Evolutionary conservation across 495 filamentous ascomycete genomes (phyloP).

Genomic region (Annulohypoxylon stygium): DNA sequence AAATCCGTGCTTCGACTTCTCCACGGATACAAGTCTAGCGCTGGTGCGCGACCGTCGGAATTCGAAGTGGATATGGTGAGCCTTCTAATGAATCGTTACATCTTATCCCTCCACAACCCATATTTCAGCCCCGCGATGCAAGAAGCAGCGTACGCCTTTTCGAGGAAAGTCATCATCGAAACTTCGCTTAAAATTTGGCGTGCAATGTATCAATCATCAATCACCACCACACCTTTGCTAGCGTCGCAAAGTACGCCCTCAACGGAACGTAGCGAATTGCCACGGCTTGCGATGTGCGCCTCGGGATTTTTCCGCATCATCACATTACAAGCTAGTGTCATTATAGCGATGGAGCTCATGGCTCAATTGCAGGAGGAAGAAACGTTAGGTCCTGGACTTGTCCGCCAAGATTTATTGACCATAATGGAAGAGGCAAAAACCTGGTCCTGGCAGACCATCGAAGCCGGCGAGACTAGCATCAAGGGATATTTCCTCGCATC

Average conservation of each 20-base stretch:
- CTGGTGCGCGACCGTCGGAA: conserved; percentile 51
- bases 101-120: conserved; percentile 64
- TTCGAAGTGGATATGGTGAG: conserved; percentile 57
- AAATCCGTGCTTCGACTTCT: conserved; percentile 51
- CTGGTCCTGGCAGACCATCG: conserved; percentile 60
- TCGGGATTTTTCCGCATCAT: conserved; percentile 63
- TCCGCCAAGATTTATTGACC: conserved; percentile 62
- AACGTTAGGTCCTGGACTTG: conserved; percentile 55
- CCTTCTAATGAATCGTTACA: conserved; percentile 64
- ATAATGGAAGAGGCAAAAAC: conserved; percentile 61
- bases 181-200: conserved; percentile 59
- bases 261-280: conserved; percentile 55
- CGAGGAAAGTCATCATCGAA: conserved; percentile 61
- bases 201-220: conserved; percentile 26
- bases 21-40: conserved; percentile 53
- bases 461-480: conserved; percentile 68
- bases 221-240: conserved; percentile 39
- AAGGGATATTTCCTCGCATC: conserved; percentile 65
- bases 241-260: conserved; percentile 28
- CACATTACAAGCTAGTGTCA: conserved; percentile 57
- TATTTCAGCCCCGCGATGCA: conserved; percentile 52
- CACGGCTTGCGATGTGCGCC: conserved; percentile 58
- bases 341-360: conserved; percentile 64
- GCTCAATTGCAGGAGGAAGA: conserved; percentile 64
- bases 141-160: conserved; percentile 61